These are phyloP conservation scores for Penicillium daleae DNA, from an alignment of 495 filamentous ascomycete genomes.

Conservation along the genomic window DNA sequence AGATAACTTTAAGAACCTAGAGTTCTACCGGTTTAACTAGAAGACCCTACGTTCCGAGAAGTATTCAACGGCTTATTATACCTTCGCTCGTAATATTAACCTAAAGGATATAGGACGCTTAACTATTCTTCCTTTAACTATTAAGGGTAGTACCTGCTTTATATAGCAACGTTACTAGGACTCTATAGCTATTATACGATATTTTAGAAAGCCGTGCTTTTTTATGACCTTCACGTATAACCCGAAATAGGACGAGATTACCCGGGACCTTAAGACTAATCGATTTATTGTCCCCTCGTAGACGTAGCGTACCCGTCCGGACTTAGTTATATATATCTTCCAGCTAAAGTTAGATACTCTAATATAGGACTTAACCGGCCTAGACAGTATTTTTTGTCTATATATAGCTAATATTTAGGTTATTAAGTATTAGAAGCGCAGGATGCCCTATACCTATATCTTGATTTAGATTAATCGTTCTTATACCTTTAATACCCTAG, in stretches of 20 bases:
- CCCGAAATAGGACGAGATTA: neutral
- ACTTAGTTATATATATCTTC: neutral
- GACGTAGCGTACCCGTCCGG: neutral
- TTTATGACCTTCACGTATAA: constrained; percentile 1
- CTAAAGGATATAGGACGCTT: neutral
- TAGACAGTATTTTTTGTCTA: neutral
- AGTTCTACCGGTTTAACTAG: neutral
- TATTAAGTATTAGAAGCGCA: constrained; percentile 2
- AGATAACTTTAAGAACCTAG: neutral
- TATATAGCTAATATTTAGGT: neutral
- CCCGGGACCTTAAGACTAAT: neutral
- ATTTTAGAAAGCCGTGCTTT: constrained; percentile 5
- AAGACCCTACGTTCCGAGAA: neutral
- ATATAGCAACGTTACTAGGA: constrained; percentile 1
- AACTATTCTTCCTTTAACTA: neutral
- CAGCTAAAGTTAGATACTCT: neutral
- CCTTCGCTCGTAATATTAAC: neutral
- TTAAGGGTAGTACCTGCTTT: neutral
- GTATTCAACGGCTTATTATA: neutral
- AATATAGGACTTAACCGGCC: constrained; percentile 1
- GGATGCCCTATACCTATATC: constrained; percentile 7
- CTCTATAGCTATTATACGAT: neutral
- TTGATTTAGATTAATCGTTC: neutral
- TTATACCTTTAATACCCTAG: neutral
- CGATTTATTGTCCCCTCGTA: neutral